Base-by-base conservation (phyloP, 192 early-diverging fungal species). In the Entomortierella parvispora region DNA sequence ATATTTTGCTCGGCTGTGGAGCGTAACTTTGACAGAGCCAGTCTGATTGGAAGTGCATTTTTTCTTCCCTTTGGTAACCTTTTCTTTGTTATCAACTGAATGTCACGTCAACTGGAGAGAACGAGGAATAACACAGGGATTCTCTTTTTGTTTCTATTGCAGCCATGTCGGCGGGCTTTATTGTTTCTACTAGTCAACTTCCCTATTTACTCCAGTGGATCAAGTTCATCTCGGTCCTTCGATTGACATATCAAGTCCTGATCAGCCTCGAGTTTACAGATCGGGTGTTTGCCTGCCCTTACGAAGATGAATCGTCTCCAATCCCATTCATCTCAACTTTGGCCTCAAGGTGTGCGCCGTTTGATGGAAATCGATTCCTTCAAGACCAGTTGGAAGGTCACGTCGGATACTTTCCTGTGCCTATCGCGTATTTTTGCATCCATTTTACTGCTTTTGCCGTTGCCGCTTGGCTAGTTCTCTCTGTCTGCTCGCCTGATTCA, bases 251-350 rank as follows among this genome's bases (percentile, higher is more conserved):
- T 20, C 43, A 47, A 25, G 57, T 44, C 29, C 22, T 55, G 4
- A 33, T 46, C 54, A 66, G 65, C 11, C 14, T 48, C 43, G 65
- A 66, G 9, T 66, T 66, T 14, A 48, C 65, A 28, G 29, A 66
- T 33, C 42, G 31, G 3, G 9, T 42, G 0, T 58, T 66, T 54
- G 65, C 32, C 28, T 66, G 65, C 31, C 44, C 44, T n/a, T 37
- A 33, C 45, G 2, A 12, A 18, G n/a, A n/a, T n/a, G 23, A 20
- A 15, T 22, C 34, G n/a, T 10, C 50, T 15, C 63, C 29, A 14
- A 22, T 33, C 12, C 22, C 46, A n/a, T n/a, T n/a, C n/a, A n/a
- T n/a, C n/a, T n/a, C n/a, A n/a, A n/a, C n/a, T n/a, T n/a, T 55
- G 33, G 51, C 52, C 0, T 12, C 37, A 0, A 14, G 8, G 4